Evolutionary conservation across 306 rosid genomes (phyloP), one percentile per base, ranked within the genome.

Genomic region (Sicyos edulis): DNA sequence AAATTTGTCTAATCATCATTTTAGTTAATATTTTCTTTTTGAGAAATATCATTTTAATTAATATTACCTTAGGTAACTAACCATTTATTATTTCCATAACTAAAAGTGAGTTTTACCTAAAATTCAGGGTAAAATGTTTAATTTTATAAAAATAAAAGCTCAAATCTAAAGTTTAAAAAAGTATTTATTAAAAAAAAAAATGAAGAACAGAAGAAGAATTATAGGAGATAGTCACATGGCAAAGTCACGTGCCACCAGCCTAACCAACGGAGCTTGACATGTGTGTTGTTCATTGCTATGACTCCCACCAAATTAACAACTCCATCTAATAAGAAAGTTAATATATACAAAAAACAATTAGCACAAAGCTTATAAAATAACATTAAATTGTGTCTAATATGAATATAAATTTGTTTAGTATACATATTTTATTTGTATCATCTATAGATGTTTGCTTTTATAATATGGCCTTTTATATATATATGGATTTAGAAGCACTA

Each of bases 251-350:
- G 71, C 10, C 71, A 65, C 34, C 70, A 37, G 52, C 29, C 70
- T 64, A 61, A 61, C 32, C 13, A 32, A 12, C 26, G 2, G 0
- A 65, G 54, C 37, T 65, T 65, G 71, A 65, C 71, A 65, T 20
- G 71, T 65, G 71, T 65, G 44, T 4, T 44, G 71, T 10, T 65
- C 71, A 45, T 65, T 54, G 37, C 34, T 2, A 29, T 65, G 71
- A 65, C 71, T 45, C 71, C 71, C 54, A 65, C 71, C 71, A 10
- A 65, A 65, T 65, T 65, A 65, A 13, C 71, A 65, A 11, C 32
- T 64, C 29, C 71, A 65, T 65, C 54, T 65, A 65, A 65, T 45
- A 63, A 65, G 37, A 42, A 20, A n/a, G 6, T 65, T 65, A 65
- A 44, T 20, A 20, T 58, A 58, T 24, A 45, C 14, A 12, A 42